Evolutionary conservation across 2,329 filamentous ascomycete genomes (phyloP).

Genomic region (Clarireedia hainanense): DNA sequence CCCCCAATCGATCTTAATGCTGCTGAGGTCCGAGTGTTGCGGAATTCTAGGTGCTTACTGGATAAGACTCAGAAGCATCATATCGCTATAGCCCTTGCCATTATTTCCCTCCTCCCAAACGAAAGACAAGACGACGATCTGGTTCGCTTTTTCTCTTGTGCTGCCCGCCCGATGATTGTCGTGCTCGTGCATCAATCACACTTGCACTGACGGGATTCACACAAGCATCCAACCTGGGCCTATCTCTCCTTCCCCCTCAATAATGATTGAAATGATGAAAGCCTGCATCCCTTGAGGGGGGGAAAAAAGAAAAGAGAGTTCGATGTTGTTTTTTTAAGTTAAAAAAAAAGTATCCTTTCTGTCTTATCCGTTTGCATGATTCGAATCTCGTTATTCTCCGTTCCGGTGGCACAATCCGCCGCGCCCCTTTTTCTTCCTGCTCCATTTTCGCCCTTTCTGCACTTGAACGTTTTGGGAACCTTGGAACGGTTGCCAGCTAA

Average conservation of each 20-base stretch:
- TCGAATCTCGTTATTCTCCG: not conserved
- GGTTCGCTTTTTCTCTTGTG: not conserved
- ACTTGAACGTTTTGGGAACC: not conserved
- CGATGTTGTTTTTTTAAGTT: not conserved
- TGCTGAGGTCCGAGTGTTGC: slow-evolving; percentile 7
- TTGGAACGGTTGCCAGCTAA: slow-evolving; percentile 2
- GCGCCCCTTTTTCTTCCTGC: slow-evolving; percentile 6
- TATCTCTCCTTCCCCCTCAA: not conserved
- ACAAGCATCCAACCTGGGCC: not conserved
- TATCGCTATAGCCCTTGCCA: slow-evolving; percentile 2
- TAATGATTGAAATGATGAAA: not conserved
- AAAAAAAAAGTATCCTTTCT: not conserved
- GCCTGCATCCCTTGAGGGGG: not conserved
- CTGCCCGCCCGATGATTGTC: not conserved
- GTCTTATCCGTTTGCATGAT: not conserved
- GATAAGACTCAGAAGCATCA: slow-evolving; percentile 3
- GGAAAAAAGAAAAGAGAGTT: not conserved
- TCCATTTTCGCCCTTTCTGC: slow-evolving; percentile 5
- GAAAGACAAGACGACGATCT: slow-evolving; percentile 7
- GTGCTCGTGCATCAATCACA: slow-evolving; percentile 11
- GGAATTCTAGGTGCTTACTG: not conserved
- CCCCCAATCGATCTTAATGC: slow-evolving; percentile 15
- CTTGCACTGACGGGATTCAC: slow-evolving; percentile 1
- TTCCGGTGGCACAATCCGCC: slow-evolving; percentile 1
- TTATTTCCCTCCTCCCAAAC: not conserved